phyloP scores from a whole-genome alignment of 345 rosid species.

The Isatis tinctoria region DNA sequence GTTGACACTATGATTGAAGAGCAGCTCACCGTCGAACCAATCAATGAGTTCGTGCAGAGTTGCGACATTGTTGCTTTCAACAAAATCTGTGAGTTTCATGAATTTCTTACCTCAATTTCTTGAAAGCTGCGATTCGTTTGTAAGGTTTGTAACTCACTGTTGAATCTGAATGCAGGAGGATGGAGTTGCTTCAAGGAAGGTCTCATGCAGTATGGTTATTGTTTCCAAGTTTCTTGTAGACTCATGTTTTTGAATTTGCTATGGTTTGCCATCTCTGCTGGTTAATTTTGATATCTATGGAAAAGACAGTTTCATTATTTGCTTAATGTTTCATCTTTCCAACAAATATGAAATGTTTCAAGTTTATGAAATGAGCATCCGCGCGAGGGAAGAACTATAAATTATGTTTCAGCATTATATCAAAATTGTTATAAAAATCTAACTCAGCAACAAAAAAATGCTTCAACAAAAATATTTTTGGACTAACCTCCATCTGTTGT shows the following conservation, averaged over 20 bases:
- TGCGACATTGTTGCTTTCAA: constrained; percentile 91
- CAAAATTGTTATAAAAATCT: no score
- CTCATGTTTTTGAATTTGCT: neutral
- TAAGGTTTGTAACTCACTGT: neutral
- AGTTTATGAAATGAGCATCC: no score
- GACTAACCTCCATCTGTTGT: no score
- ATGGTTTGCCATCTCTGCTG: neutral
- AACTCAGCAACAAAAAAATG: no score
- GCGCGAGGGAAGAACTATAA: no score
- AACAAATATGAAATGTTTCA: no score
- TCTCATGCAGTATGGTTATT: neutral
- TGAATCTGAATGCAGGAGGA: neutral
- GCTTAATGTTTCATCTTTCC: neutral
- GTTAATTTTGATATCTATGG: neutral
- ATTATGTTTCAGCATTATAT: no score
- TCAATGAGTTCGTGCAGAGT: constrained; percentile 74
- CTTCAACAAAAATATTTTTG: no score
- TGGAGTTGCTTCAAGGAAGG: neutral
- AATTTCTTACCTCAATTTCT: neutral
- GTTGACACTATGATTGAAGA: constrained; percentile 71
- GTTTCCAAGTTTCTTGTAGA: neutral
- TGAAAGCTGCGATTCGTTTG: neutral
- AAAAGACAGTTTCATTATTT: neutral
- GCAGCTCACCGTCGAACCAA: constrained; percentile 53
- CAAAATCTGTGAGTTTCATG: constrained; percentile 50